These are phyloP conservation scores for Trichothecium sympodiale DNA, from an alignment of 2,329 filamentous ascomycete species.

Conservation along the genomic window DNA sequence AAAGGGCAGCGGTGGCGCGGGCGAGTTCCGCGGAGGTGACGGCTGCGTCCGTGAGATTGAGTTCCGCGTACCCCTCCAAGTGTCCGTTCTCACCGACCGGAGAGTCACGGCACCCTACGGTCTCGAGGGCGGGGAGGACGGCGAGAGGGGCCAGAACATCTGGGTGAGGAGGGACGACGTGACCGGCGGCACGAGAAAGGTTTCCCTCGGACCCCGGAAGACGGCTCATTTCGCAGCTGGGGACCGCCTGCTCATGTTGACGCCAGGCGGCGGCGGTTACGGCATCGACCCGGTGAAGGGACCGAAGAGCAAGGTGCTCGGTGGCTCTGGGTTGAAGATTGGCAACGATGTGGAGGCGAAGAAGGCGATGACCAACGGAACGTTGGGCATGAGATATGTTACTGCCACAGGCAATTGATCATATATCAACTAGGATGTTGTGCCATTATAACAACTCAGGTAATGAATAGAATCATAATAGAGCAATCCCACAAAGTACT, in stretches of 20 bases:
- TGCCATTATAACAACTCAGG: neutral
- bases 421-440: neutral
- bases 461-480: too few species aligned
- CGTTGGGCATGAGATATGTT: neutral
- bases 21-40: slow-evolving; percentile 59
- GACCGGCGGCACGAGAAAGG: slow-evolving; percentile 19
- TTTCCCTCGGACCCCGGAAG: slow-evolving; percentile 9
- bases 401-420: slow-evolving; percentile 3
- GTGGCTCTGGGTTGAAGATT: neutral
- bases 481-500: too few species aligned
- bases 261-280: slow-evolving; percentile 10
- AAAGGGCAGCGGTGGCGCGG: slow-evolving; percentile 39
- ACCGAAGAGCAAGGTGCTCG: neutral
- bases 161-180: slow-evolving; percentile 37
- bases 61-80: slow-evolving; percentile 62
- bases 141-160: slow-evolving; percentile 53
- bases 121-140: slow-evolving; percentile 57
- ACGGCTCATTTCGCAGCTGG: slow-evolving; percentile 9
- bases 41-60: slow-evolving; percentile 70
- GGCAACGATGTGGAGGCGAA: neutral
- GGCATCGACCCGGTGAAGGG: neutral
- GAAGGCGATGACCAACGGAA: slow-evolving; percentile 1
- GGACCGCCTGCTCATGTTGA: slow-evolving; percentile 9
- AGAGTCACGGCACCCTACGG: slow-evolving; percentile 68
- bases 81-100: slow-evolving; percentile 66